Conservation (phyloP, 805 yeast genomes). For the Kodamaea restingae region DNA sequence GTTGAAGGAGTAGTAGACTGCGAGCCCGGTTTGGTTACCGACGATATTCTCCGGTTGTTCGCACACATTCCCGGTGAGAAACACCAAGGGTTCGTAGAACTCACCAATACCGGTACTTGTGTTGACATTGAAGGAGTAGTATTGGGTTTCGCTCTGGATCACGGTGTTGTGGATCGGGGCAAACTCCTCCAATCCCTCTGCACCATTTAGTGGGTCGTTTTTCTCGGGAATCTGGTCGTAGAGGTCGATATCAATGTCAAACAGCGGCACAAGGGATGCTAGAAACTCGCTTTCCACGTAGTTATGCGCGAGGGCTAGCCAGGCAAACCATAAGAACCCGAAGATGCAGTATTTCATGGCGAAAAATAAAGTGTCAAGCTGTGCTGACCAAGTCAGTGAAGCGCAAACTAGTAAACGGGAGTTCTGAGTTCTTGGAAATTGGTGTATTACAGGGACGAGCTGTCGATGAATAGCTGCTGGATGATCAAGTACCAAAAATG, state of each 20-base stretch:
- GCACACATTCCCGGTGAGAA: constrained; percentile 51
- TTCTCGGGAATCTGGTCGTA: background rate
- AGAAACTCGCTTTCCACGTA: background rate
- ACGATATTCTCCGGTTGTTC: constrained; percentile 19
- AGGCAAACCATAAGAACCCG: background rate
- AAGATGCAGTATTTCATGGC: background rate
- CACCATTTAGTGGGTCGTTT: background rate
- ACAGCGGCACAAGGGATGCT: background rate
- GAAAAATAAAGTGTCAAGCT: constrained; percentile 8
- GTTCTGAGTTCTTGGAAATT: too few species aligned
- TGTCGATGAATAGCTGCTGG: too few species aligned
- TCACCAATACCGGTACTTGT: constrained; percentile 43
- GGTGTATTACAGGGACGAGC: too few species aligned
- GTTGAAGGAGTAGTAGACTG: constrained; percentile 39
- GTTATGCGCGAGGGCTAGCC: background rate
- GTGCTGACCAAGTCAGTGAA: too few species aligned
- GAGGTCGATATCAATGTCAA: background rate
- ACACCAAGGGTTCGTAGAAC: constrained; percentile 44
- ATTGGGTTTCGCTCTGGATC: constrained; percentile 35
- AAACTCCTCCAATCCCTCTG: constrained; percentile 33
- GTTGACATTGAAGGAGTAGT: constrained; percentile 42
- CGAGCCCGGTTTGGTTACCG: constrained; percentile 24
- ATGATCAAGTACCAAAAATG: too few species aligned
- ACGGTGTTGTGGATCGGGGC: constrained; percentile 35
- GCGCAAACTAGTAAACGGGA: too few species aligned